Evolutionary conservation across 2,329 filamentous ascomycete genomes (phyloP).

Genomic region (Metarhizium anisopliae): DNA sequence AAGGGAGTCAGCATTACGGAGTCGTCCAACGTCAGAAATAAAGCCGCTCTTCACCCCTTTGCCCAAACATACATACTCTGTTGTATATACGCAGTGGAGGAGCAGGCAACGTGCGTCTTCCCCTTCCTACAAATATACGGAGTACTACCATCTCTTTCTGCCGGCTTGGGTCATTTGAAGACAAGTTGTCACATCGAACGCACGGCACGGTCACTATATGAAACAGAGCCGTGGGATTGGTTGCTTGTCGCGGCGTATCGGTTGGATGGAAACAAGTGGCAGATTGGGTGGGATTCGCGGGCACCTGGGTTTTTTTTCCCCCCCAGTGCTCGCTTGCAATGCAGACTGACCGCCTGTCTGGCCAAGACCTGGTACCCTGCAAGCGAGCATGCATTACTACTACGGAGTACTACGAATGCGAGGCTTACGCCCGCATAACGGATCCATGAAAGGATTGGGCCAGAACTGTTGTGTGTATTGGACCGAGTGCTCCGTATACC

Average conservation of each 20-base stretch:
- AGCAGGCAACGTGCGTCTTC: too few species aligned
- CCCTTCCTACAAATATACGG: too few species aligned
- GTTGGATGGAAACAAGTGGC: background rate
- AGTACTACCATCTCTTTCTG: background rate
- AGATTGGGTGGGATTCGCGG: too few species aligned
- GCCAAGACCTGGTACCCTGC: background rate
- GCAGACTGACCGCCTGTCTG: background rate
- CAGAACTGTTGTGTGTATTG: too few species aligned
- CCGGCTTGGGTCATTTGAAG: background rate
- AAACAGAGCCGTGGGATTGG: background rate
- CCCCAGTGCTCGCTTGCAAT: background rate
- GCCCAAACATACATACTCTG: too few species aligned
- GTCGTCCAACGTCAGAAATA: background rate
- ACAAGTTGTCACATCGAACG: background rate
- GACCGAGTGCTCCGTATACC: too few species aligned
- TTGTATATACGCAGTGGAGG: too few species aligned
- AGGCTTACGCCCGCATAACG: background rate
- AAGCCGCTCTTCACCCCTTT: background rate
- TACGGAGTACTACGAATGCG: background rate
- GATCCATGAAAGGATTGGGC: background rate
- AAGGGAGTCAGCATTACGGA: background rate
- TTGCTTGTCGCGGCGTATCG: background rate
- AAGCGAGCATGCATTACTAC: background rate
- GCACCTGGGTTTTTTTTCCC: too few species aligned
- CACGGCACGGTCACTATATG: background rate